These are phyloP conservation scores for Epichloe coenophiala DNA, from an alignment of 2,329 filamentous ascomycete genomes.

Conservation along the genomic window DNA sequence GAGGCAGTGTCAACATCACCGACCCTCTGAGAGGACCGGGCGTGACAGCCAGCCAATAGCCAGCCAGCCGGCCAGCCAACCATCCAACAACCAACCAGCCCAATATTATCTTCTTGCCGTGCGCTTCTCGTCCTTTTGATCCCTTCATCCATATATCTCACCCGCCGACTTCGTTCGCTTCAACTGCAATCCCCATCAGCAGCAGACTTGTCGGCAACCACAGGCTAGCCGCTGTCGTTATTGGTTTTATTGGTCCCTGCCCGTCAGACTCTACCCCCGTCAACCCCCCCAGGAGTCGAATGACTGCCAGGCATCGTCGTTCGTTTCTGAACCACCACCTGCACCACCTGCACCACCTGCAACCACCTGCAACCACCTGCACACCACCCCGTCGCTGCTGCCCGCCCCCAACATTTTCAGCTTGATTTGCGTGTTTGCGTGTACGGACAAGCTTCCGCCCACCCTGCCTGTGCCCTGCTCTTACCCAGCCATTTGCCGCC, in stretches of 20 bases:
- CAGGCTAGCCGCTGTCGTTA: constrained; percentile 1
- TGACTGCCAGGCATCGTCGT: constrained; percentile 5
- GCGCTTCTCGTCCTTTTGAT: background rate
- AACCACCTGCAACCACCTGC: too few relatives aligned
- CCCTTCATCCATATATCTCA: background rate
- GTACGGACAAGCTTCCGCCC: background rate
- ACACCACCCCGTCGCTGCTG: too few relatives aligned
- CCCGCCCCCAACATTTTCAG: background rate
- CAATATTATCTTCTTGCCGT: background rate
- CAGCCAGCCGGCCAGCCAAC: too few relatives aligned
- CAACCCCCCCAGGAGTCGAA: constrained; percentile 1
- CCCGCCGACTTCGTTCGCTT: constrained; percentile 1
- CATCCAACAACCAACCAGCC: background rate
- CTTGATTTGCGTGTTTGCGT: constrained; percentile 1
- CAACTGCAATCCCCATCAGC: constrained; percentile 1
- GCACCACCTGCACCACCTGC: too few relatives aligned
- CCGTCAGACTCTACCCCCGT: constrained; percentile 4
- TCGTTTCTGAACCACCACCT: constrained; percentile 1
- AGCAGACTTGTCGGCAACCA: constrained; percentile 1
- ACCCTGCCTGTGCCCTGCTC: background rate
- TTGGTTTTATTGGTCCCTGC: constrained; percentile 4
- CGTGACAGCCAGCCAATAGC: too few relatives aligned
- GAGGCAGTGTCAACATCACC: too few relatives aligned
- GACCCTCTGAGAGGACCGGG: too few relatives aligned
- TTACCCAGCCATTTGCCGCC: constrained; percentile 1